phyloP scores from a whole-genome alignment of 1,284 basidiomycete species.

The Athelia sp. region DNA sequence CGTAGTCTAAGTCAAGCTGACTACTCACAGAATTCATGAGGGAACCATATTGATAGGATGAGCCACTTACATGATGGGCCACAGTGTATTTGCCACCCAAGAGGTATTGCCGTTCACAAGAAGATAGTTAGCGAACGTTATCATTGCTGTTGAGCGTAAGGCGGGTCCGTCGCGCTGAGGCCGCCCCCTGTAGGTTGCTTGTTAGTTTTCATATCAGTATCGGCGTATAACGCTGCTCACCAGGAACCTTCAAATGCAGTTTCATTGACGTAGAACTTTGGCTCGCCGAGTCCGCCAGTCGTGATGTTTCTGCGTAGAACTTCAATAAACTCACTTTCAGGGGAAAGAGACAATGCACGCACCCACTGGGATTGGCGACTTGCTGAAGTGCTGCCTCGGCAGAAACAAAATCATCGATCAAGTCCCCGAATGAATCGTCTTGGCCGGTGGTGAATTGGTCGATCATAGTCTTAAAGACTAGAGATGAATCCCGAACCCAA shows the following conservation, averaged over 20 bases:
- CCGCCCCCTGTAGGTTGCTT: background rate
- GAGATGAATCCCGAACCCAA: conserved; percentile 31
- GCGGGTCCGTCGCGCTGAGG: conserved; percentile 44
- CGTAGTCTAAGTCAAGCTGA: conserved; percentile 46
- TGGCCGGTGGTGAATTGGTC: conserved; percentile 23
- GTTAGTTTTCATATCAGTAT: conserved; percentile 2
- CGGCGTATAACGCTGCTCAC: conserved; percentile 41
- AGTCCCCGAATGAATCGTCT: conserved; percentile 14
- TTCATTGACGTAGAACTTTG: conserved; percentile 36
- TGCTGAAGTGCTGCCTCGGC: conserved; percentile 30
- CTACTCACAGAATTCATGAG: background rate
- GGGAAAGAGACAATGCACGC: conserved; percentile 3
- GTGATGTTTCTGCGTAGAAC: conserved; percentile 13
- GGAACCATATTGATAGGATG: background rate
- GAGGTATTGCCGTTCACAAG: conserved; percentile 33
- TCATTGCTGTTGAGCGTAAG: conserved; percentile 44
- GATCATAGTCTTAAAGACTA: conserved; percentile 30
- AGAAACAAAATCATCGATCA: conserved; percentile 29
- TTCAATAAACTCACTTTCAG: background rate
- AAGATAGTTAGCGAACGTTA: conserved; percentile 48
- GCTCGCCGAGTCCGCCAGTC: conserved; percentile 41
- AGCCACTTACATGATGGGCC: conserved; percentile 35
- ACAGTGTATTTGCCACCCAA: conserved; percentile 34
- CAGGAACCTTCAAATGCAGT: conserved; percentile 33
- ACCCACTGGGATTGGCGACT: conserved; percentile 36